phyloP scores from a whole-genome alignment of 1,284 basidiomycete genomes.

The Coriolopsis trogii region DNA sequence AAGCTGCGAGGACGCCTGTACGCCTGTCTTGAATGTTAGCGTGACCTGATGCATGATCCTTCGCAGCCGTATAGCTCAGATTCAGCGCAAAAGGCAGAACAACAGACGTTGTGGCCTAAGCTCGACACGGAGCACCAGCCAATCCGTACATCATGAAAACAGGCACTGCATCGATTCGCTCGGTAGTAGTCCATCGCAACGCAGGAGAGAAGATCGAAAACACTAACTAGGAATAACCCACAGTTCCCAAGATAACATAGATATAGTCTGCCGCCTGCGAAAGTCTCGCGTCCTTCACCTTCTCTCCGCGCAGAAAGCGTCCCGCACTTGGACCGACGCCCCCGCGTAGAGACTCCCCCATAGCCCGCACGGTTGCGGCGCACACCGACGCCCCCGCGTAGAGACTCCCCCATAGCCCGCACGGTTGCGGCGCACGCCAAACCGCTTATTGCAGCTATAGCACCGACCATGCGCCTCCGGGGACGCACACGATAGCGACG shows the following conservation, averaged over 20 bases:
- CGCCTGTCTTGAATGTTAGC: too few relatives aligned
- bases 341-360: neutral
- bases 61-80: too few relatives aligned
- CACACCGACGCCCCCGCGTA: too few relatives aligned
- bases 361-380: neutral
- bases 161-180: conserved; percentile 6
- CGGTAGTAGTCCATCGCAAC: conserved; percentile 12
- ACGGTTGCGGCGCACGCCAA: neutral
- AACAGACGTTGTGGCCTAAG: too few relatives aligned
- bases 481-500: conserved; percentile 22
- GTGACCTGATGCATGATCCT: too few relatives aligned
- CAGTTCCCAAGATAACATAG: conserved; percentile 19
- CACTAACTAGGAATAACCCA: conserved; percentile 21
- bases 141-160: too few relatives aligned
- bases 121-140: too few relatives aligned
- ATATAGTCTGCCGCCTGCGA: conserved; percentile 3
- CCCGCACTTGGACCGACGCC: neutral
- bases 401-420: too few relatives aligned
- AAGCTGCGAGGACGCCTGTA: too few relatives aligned
- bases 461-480: conserved; percentile 31
- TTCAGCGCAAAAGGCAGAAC: too few relatives aligned
- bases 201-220: conserved; percentile 2
- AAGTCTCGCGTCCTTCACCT: neutral
- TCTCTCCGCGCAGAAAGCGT: neutral
- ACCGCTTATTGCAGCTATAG: conserved; percentile 17